A percentile compares a stretch with the other conserved stretches of the same genome.
phyloP scores from a whole-genome alignment of 768 basidiomycete genomes.

The Amanita polypyramis region DNA sequence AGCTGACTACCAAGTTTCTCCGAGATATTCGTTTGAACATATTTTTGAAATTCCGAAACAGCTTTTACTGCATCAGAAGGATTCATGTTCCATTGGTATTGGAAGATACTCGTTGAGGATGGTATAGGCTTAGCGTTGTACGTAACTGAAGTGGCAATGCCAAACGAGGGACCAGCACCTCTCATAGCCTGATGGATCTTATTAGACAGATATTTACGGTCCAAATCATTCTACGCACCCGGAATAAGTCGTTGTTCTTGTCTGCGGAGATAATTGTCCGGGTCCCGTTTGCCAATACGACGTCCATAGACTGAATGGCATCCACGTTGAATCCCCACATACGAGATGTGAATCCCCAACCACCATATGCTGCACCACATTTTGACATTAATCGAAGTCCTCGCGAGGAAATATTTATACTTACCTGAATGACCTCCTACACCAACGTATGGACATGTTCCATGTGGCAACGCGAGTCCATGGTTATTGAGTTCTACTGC shows the following conservation, averaged over 20 bases:
- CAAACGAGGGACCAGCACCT: constrained; percentile 29
- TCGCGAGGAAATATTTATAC: neutral
- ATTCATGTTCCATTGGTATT: constrained; percentile 28
- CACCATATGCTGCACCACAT: constrained; percentile 17
- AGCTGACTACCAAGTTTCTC: constrained; percentile 25
- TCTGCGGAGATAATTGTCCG: constrained; percentile 20
- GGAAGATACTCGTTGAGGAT: constrained; percentile 23
- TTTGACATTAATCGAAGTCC: too few relatives aligned
- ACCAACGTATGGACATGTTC: constrained; percentile 41
- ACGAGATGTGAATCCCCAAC: constrained; percentile 24
- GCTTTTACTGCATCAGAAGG: constrained; percentile 20
- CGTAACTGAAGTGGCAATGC: constrained; percentile 27
- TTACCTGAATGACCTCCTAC: constrained; percentile 41
- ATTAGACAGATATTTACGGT: neutral
- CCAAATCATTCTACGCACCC: constrained; percentile 18
- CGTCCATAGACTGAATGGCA: constrained; percentile 25
- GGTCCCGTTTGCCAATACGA: constrained; percentile 32
- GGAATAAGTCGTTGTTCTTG: constrained; percentile 32
- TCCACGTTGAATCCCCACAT: constrained; percentile 29
- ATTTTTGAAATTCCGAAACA: constrained; percentile 21
- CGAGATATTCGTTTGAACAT: constrained; percentile 24
- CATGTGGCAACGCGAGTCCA: constrained; percentile 39
- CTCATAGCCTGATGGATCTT: constrained; percentile 22
- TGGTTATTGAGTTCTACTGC: constrained; percentile 27
- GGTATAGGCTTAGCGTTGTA: constrained; percentile 26